Base-by-base conservation (phyloP, 2,329 filamentous ascomycete genomes). In the Fusarium tricinctum region DNA sequence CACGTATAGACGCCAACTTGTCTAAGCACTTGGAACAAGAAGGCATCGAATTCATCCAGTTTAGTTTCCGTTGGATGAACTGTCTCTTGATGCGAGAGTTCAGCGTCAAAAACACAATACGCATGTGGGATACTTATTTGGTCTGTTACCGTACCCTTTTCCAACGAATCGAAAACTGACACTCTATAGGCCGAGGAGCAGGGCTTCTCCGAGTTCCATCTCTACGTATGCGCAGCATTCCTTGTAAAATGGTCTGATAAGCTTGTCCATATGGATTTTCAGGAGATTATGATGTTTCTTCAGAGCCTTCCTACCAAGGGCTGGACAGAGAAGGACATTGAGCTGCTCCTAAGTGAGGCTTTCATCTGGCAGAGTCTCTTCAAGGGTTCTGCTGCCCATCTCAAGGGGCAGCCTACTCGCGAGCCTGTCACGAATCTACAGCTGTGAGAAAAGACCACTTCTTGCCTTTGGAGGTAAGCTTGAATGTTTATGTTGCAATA, bases 51-150 rank as follows among this genome's bases (percentile, higher is more conserved):
- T 99, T 99, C 76, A 99, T 99, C 75, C 96, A 99, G 77, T 99
- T 99, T 81, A 97, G 94, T 80, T 99, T 99, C 78, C 88, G 96
- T 58, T 99, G 96, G 96, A 99, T 99, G 96, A 99, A 99, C 76
- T 99, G 96, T 79, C 87, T 99, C 52, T 84, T 99, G 69, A 99
- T 99, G 96, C 88, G 96, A 68, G 96, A 99, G 81, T 92, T 99
- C 69, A 97, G 92, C 77, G 95, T 99, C 58, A 92, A 91, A 78
- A 98, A 97, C 78, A 97, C 94, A 1, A 97, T 99, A 68, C 87
- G 96, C 72, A 99, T 99, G 96, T 99, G 96, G 96, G 96, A 99
- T 80, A 99, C 96, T 26, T 99, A 99, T 81, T 88, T 99, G 82
- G 95, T 97, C 83, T 77, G 89, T 81, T 68, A 26, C 12, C 14